phyloP scores from a whole-genome alignment of 306 rosid genomes.

The Rubus idaeus region DNA sequence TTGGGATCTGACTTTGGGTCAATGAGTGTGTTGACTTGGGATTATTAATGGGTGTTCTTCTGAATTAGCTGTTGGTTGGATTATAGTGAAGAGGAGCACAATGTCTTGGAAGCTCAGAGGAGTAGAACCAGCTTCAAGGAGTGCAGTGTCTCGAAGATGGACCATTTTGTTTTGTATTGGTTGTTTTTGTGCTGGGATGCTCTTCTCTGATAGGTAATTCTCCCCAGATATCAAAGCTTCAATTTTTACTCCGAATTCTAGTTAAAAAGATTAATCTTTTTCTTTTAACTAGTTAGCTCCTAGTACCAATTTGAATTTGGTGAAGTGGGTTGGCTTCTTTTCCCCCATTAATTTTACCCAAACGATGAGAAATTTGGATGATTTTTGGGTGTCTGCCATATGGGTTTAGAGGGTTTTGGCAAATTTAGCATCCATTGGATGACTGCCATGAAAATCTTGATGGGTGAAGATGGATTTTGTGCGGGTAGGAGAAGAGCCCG shows the following conservation, averaged over 20 bases:
- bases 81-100: conserved; percentile 12
- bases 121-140: conserved; percentile 38
- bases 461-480: conserved; percentile 15
- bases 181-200: conserved; percentile 60
- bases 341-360: not conserved
- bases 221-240: not conserved
- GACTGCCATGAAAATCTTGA: not conserved
- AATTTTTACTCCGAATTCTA: not conserved
- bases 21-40: conserved; percentile 18
- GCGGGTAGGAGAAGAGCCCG: not conserved
- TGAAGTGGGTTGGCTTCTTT: conserved; percentile 25
- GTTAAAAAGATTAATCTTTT: not conserved
- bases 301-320: conserved; percentile 6
- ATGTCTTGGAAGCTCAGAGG: conserved; percentile 52
- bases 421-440: not conserved
- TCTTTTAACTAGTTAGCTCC: conserved; percentile 6
- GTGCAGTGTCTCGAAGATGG: conserved; percentile 49
- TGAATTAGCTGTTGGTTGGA: conserved; percentile 24
- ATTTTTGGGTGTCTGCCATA: not conserved
- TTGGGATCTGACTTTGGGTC: conserved; percentile 27
- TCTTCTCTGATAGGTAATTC: conserved; percentile 55
- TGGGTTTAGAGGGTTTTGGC: conserved; percentile 9
- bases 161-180: conserved; percentile 50
- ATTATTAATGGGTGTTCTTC: conserved; percentile 32
- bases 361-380: not conserved